These are phyloP conservation scores for Penicillium sp. DNA, from an alignment of 2,329 filamentous ascomycete species.

Conservation along the genomic window DNA sequence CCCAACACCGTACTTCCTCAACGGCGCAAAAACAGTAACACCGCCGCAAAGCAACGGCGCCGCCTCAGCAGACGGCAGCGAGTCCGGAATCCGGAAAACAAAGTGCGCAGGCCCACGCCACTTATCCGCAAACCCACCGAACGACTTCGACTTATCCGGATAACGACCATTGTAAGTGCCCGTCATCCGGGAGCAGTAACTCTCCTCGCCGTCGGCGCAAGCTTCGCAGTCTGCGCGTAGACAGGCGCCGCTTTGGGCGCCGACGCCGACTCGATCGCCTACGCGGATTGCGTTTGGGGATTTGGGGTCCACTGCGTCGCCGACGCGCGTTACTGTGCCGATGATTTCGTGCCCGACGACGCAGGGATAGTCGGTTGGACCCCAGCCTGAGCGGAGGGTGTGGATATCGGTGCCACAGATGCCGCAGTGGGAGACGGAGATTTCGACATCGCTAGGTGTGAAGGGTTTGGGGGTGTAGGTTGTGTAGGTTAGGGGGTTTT, in stretches of 20 bases:
- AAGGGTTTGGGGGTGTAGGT: conserved; percentile 42
- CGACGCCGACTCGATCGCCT: conserved; percentile 62
- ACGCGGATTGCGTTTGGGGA: conserved; percentile 46
- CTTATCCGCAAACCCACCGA: conserved; percentile 57
- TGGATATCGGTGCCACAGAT: conserved; percentile 64
- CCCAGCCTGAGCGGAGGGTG: conserved; percentile 52
- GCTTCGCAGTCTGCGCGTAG: conserved; percentile 41
- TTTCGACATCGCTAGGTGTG: conserved; percentile 63
- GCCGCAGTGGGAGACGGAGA: conserved; percentile 62
- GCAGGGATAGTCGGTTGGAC: conserved; percentile 43
- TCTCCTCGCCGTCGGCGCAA: conserved; percentile 39
- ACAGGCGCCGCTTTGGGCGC: conserved; percentile 58
- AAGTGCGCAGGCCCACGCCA: conserved; percentile 58
- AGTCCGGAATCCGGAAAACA: conserved; percentile 54
- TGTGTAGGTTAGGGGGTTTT: conserved; percentile 31
- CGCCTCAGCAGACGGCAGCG: conserved; percentile 48
- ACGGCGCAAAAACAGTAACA: conserved; percentile 67
- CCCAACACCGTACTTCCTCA: conserved; percentile 63
- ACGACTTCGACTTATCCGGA: conserved; percentile 34
- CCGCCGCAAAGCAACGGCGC: conserved; percentile 75
- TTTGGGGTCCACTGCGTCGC: conserved; percentile 35
- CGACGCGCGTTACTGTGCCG: conserved; percentile 55
- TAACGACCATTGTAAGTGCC: conserved; percentile 40
- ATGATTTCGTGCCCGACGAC: conserved; percentile 65
- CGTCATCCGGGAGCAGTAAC: conserved; percentile 39